phyloP scores from a whole-genome alignment of 2,329 filamentous ascomycete species.

The Trichoderma sp. region DNA sequence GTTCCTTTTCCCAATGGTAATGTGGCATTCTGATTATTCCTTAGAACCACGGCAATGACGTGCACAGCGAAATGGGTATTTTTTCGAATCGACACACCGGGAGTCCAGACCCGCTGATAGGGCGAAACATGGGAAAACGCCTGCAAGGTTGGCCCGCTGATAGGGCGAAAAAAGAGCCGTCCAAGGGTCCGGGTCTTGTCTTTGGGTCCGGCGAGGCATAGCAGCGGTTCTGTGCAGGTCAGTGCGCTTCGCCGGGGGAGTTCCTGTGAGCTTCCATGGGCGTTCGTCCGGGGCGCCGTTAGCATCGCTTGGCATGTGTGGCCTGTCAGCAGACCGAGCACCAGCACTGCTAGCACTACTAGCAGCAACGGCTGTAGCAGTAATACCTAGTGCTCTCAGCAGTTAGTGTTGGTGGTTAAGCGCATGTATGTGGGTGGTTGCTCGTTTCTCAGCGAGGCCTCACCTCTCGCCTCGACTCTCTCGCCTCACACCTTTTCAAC shows the following conservation, averaged over 20 bases:
- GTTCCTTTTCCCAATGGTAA: not conserved
- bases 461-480: not conserved
- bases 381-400: not conserved
- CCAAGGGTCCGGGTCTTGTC: not conserved
- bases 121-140: not conserved
- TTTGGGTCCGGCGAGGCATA: constrained; percentile 14
- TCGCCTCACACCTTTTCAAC: not conserved
- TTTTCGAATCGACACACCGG: not conserved
- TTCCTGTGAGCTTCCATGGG: constrained; percentile 12
- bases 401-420: not conserved
- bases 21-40: not conserved
- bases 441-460: constrained; percentile 7
- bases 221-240: not conserved
- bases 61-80: not conserved
- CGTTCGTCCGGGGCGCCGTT: not conserved
- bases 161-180: constrained; percentile 11
- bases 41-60: constrained; percentile 6
- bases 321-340: constrained; percentile 23
- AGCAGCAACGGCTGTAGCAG: not conserved
- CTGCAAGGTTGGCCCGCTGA: constrained; percentile 7
- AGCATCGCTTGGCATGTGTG: not conserved
- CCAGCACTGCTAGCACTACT: not conserved
- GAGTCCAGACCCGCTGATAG: constrained; percentile 6
- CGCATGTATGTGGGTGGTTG: not conserved
- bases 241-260: not conserved